Conservation (phyloP, 495 filamentous ascomycete genomes). For the Aspergillus biplanus region DNA sequence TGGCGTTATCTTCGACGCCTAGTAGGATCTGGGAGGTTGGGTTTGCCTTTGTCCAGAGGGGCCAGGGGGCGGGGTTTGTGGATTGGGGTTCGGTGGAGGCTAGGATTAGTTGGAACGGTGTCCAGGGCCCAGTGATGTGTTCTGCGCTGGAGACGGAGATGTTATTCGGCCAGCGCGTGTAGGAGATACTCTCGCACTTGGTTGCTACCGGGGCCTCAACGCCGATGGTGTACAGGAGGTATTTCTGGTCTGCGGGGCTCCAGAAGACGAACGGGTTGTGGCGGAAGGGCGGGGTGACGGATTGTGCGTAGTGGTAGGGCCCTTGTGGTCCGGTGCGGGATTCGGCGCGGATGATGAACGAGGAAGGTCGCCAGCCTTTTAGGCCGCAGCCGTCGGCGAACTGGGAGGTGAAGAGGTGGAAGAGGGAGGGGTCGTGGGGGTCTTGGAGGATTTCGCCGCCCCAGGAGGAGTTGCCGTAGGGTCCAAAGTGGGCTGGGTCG, state of each 20-base stretch:
- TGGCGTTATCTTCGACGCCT: conserved; percentile 11
- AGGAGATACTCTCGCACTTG: conserved; percentile 11
- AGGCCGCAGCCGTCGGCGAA: conserved; percentile 42
- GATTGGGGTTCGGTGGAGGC: conserved; percentile 9
- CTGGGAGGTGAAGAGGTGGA: conserved; percentile 40
- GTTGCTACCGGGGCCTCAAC: conserved; percentile 8
- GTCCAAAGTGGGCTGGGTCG: conserved; percentile 6
- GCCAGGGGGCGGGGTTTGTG: conserved; percentile 22
- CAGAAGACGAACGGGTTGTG: conserved; percentile 45
- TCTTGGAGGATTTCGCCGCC: conserved; percentile 42
- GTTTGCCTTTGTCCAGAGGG: conserved; percentile 15
- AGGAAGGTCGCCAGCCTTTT: conserved; percentile 41
- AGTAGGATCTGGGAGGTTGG: conserved; percentile 9
- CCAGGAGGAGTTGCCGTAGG: conserved; percentile 42
- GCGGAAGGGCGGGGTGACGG: conserved; percentile 36
- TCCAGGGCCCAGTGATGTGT: conserved; percentile 4
- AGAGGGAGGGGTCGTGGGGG: conserved; percentile 28
- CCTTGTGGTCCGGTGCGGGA: conserved; percentile 39
- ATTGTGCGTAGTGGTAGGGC: conserved; percentile 37
- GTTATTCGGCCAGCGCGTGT: conserved; percentile 16
- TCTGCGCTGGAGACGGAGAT: conserved; percentile 21
- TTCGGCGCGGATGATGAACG: conserved; percentile 40
- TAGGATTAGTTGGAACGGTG: not conserved
- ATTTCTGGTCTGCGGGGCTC: conserved; percentile 35
- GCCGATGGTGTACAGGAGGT: conserved; percentile 44